Evolutionary conservation across 352 stramenopile species (phyloP).

Genomic region (Pythium monospermum): DNA sequence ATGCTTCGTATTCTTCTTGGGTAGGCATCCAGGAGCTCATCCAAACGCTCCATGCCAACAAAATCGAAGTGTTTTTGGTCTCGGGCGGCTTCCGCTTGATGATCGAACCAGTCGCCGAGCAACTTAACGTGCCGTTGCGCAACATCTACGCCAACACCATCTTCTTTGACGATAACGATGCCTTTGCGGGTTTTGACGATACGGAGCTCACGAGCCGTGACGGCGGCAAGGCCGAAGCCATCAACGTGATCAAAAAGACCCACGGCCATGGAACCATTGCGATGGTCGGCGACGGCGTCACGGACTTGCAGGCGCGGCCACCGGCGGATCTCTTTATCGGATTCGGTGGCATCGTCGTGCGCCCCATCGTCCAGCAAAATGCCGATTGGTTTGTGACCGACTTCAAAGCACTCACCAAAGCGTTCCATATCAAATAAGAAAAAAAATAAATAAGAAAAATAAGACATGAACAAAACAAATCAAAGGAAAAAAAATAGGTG

Average conservation of each 20-base stretch:
- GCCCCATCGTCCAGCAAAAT: constrained; percentile 90
- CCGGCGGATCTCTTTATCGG: constrained; percentile 97
- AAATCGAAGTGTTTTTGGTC: constrained; percentile 96
- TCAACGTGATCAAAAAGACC: constrained; percentile 89
- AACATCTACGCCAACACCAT: constrained; percentile 99
- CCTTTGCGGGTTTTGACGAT: constrained; percentile 93
- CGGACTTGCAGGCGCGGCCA: constrained; percentile 96
- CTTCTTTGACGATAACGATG: constrained; percentile 87
- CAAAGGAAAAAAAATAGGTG: too few species aligned
- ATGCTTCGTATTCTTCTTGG: not conserved
- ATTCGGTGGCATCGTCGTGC: constrained; percentile 95
- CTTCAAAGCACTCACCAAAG: constrained; percentile 88
- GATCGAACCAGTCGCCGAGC: constrained; percentile 95
- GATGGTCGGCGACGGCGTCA: constrained; percentile 99
- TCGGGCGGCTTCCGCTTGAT: constrained; percentile 98
- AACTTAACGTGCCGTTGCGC: constrained; percentile 72
- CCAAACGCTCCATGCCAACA: constrained; percentile 80
- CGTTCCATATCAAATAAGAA: constrained; percentile 23
- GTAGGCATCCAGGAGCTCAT: constrained; percentile 88
- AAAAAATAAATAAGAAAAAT: constrained; percentile 33
- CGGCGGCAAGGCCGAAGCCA: constrained; percentile 72
- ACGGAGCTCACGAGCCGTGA: constrained; percentile 92
- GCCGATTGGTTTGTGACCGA: constrained; percentile 97
- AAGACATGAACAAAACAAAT: too few species aligned
- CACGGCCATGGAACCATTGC: constrained; percentile 93